phyloP scores from a whole-genome alignment of 2,329 filamentous ascomycete genomes.

The Alternaria ethzedia region DNA sequence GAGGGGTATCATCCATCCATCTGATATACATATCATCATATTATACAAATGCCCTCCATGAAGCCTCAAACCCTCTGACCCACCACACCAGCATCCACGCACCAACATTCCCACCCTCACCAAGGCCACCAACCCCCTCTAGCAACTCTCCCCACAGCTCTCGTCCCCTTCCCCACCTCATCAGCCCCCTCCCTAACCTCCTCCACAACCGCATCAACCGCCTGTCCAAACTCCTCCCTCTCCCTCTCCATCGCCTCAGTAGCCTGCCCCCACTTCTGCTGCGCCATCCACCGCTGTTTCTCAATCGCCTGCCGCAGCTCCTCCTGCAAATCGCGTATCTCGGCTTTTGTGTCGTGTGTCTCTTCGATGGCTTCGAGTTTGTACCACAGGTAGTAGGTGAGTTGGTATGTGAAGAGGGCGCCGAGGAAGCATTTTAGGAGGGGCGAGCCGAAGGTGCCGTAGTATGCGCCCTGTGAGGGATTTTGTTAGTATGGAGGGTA shows the following conservation, averaged over 20 bases:
- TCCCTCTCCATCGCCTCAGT: conserved; percentile 15
- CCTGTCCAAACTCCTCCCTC: conserved; percentile 14
- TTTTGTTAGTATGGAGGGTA: background rate
- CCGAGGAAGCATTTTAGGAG: conserved; percentile 76
- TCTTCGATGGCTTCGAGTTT: conserved; percentile 77
- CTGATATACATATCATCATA: conserved; percentile 1
- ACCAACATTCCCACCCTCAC: conserved; percentile 9
- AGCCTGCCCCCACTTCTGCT: conserved; percentile 10
- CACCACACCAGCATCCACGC: background rate
- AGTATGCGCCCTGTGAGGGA: conserved; percentile 63
- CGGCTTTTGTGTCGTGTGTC: conserved; percentile 57
- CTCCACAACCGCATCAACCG: conserved; percentile 16
- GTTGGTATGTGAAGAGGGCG: conserved; percentile 79
- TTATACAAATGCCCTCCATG: background rate
- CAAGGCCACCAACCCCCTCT: conserved; percentile 36
- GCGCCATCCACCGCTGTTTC: conserved; percentile 16
- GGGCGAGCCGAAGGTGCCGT: conserved; percentile 75
- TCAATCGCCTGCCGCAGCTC: conserved; percentile 32
- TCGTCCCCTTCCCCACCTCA: conserved; percentile 19
- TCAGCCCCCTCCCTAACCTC: conserved; percentile 22
- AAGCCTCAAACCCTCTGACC: background rate
- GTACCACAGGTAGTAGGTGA: conserved; percentile 76
- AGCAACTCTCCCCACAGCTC: conserved; percentile 18
- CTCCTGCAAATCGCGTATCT: conserved; percentile 28
- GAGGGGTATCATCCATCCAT: conserved; percentile 5